phyloP scores from a whole-genome alignment of 768 basidiomycete species.

The Suillus ampliporus region DNA sequence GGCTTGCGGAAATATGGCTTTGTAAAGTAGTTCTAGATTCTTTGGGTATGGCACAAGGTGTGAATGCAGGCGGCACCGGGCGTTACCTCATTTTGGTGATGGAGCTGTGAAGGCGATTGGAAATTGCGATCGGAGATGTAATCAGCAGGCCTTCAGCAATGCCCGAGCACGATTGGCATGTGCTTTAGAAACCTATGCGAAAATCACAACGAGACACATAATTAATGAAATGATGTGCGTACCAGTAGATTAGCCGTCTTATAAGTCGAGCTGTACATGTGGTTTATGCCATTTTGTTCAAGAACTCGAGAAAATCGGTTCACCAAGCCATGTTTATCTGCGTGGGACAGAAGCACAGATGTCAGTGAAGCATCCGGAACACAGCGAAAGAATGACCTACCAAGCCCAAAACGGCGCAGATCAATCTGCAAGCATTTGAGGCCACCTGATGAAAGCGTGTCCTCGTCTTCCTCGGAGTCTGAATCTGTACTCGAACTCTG shows the following conservation, averaged over 20 bases:
- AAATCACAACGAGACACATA: background rate
- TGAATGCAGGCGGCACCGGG: constrained; percentile 8
- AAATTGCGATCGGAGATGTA: background rate
- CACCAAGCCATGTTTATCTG: constrained; percentile 81
- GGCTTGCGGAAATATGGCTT: constrained; percentile 4
- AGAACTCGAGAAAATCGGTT: constrained; percentile 77
- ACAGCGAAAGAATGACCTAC: constrained; percentile 41
- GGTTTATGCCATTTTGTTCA: constrained; percentile 75
- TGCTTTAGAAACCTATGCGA: constrained; percentile 57
- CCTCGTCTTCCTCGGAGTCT: constrained; percentile 46
- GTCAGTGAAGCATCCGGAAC: constrained; percentile 9
- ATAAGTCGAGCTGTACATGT: constrained; percentile 86
- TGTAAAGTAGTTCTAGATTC: constrained; percentile 7
- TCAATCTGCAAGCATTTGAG: constrained; percentile 80
- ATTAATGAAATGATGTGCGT: constrained; percentile 23
- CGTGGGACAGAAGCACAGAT: constrained; percentile 6
- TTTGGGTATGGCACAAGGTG: background rate
- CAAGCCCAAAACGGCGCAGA: constrained; percentile 71
- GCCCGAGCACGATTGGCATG: constrained; percentile 62
- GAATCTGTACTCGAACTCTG: constrained; percentile 36
- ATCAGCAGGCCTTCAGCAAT: constrained; percentile 63
- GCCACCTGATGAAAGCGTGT: constrained; percentile 39
- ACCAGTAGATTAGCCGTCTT: constrained; percentile 84
- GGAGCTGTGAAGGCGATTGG: background rate
- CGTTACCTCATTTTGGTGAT: constrained; percentile 4